Conservation (phyloP, 1,284 basidiomycete species). For the Takashimella koratensis region DNA sequence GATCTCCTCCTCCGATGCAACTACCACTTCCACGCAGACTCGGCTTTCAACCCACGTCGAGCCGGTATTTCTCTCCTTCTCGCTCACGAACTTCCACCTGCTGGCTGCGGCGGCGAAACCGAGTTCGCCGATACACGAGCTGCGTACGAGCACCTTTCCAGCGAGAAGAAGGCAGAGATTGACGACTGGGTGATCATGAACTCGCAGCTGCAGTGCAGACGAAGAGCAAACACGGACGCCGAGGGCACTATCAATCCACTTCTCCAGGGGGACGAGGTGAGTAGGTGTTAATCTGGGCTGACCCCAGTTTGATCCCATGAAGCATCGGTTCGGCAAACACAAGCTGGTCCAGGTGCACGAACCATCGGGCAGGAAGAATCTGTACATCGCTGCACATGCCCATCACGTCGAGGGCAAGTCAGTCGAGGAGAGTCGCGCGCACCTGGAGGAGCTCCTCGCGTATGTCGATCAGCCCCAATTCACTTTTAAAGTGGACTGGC, state of each 20-base stretch:
- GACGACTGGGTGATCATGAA: constrained; percentile 24
- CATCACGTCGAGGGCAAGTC: constrained; percentile 28
- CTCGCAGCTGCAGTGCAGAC: constrained; percentile 27
- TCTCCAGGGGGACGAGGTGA: constrained; percentile 23
- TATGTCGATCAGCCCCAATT: constrained; percentile 34
- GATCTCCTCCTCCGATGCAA: constrained; percentile 18
- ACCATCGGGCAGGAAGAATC: constrained; percentile 24
- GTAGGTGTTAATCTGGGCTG: constrained; percentile 5
- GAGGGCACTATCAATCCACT: constrained; percentile 11
- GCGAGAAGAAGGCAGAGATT: constrained; percentile 7
- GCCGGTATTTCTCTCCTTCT: constrained; percentile 28
- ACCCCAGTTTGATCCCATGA: constrained; percentile 16
- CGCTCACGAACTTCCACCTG: constrained; percentile 32
- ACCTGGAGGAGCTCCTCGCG: constrained; percentile 33
- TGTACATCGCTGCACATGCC: constrained; percentile 38
- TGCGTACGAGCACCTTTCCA: constrained; percentile 28
- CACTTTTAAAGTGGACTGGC: constrained; percentile 30
- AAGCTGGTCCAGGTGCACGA: constrained; percentile 32
- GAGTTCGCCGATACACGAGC: constrained; percentile 36
- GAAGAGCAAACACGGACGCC: constrained; percentile 21
- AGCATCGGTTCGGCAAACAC: constrained; percentile 27
- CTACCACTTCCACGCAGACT: constrained; percentile 19
- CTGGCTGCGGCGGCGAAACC: constrained; percentile 30
- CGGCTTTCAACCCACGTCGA: constrained; percentile 17
- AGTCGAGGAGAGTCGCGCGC: constrained; percentile 26